Conservation (phyloP, 2,329 filamentous ascomycete genomes). For the Neofusicoccum laricinum region DNA sequence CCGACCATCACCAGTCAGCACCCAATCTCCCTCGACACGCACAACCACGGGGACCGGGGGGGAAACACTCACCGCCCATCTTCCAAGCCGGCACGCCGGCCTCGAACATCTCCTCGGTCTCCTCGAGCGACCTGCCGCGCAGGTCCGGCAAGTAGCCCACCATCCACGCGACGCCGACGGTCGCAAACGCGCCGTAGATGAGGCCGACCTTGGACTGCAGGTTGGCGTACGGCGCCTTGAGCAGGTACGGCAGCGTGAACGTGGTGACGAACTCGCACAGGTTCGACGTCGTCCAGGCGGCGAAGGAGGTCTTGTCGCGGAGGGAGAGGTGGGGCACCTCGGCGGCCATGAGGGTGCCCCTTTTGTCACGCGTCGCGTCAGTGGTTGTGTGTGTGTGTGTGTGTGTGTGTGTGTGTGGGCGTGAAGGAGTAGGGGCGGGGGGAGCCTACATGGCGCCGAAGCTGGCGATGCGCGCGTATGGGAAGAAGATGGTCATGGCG, state of each 20-base stretch:
- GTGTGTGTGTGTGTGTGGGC: too few relatives aligned
- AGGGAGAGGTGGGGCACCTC: not conserved
- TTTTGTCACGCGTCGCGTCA: not conserved
- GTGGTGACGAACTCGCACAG: not conserved
- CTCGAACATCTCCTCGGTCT: not conserved
- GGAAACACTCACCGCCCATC: not conserved
- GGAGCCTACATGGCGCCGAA: not conserved
- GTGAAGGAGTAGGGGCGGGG: too few relatives aligned
- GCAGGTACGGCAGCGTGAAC: not conserved
- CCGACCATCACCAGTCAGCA: too few relatives aligned
- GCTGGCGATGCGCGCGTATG: not conserved
- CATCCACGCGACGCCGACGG: not conserved
- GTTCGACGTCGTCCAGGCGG: not conserved
- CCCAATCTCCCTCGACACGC: too few relatives aligned
- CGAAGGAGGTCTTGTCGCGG: conserved; percentile 1
- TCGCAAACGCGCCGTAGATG: not conserved
- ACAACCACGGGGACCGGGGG: too few relatives aligned
- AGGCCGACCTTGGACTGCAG: not conserved
- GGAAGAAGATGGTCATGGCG: not conserved
- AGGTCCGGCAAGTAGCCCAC: not conserved
- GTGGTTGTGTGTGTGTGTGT: too few relatives aligned
- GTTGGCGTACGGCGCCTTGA: not conserved
- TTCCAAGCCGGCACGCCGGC: not conserved
- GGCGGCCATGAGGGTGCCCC: not conserved
- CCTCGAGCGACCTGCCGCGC: not conserved